Percentiles rank a stretch among this genome's conserved stretches.
These are phyloP conservation scores for Penicillium sp. DNA, from an alignment of 2,329 filamentous ascomycete species.

Conservation along the genomic window DNA sequence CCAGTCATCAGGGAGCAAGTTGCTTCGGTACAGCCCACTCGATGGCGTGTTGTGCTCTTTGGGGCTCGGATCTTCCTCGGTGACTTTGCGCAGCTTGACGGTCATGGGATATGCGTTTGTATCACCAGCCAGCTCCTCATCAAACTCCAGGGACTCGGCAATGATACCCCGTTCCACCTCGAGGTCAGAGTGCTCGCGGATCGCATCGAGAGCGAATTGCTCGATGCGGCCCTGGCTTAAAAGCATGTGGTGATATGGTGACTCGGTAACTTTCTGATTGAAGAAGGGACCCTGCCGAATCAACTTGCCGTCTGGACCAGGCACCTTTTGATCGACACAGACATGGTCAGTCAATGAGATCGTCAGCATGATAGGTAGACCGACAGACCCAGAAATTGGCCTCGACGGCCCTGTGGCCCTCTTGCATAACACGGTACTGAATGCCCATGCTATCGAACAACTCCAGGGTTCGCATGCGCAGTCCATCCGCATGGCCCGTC, in stretches of 20 bases:
- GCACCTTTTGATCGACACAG: slow-evolving; percentile 9
- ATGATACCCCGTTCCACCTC: slow-evolving; percentile 60
- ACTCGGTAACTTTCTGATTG: slow-evolving; percentile 56
- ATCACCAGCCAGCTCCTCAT: slow-evolving; percentile 49
- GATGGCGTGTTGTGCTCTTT: slow-evolving; percentile 32
- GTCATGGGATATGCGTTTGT: slow-evolving; percentile 58
- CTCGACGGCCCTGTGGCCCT: slow-evolving; percentile 67
- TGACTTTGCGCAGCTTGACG: slow-evolving; percentile 57
- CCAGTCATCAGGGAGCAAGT: slow-evolving; percentile 57
- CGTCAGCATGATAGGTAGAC: too few relatives aligned
- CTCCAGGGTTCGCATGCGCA: slow-evolving; percentile 25
- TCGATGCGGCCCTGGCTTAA: slow-evolving; percentile 71
- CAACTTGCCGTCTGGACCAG: slow-evolving; percentile 55
- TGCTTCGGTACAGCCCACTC: slow-evolving; percentile 61
- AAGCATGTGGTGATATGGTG: slow-evolving; percentile 62
- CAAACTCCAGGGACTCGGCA: slow-evolving; percentile 55
- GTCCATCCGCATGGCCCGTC: slow-evolving; percentile 27
- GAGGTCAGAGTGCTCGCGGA: slow-evolving; percentile 55
- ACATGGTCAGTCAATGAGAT: slow-evolving; percentile 1
- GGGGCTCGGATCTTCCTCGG: slow-evolving; percentile 57
- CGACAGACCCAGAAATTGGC: slow-evolving; percentile 49
- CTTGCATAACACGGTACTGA: slow-evolving; percentile 61
- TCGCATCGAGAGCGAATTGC: slow-evolving; percentile 62
- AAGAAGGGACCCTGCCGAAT: slow-evolving; percentile 62
- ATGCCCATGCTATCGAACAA: slow-evolving; percentile 71